Base-by-base conservation (phyloP, 768 basidiomycete genomes). In the Myochromella boudieri region DNA sequence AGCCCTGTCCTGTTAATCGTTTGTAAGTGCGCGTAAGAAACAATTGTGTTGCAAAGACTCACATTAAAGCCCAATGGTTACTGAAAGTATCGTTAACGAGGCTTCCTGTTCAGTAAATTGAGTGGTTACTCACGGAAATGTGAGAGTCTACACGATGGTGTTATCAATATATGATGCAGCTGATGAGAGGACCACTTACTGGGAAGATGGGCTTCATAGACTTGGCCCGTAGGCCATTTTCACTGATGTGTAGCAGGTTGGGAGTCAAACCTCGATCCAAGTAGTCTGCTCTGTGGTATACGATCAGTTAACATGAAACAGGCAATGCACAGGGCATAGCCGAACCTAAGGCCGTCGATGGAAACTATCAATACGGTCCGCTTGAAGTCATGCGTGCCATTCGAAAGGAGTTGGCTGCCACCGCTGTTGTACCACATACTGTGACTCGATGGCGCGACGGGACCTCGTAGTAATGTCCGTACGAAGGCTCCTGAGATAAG, bases 61-160 rank as follows among this genome's bases (percentile, higher is more conserved):
- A 91, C 90, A 95, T 83, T 28, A 95, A 61, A 3, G 85, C 66
- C 92, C 93, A 97, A 62, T 95, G 94, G 60, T 95, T 95, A 14
- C 88, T 92, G 33, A 12, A 48, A 15, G 26, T 12, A 41, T 34
- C 6, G 29, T 17, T n/a, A 6, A 22, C 46, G 27, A 46, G 31
- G 5, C 10, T 26, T 22, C 14, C 12, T 36, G 37, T 44, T 22
- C 12, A 7, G 24, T 43, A 10, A 0, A 21, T 20, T 6, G 49
- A 50, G 14, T 22, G 6, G 26, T 38, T 17, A 75, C 88, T 75
- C 60, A 91, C 82, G 93, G 94, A 58, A 95, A 95, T 2, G 93
- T 95, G 55, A 93, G 64, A 1, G 91, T 90, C 45, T 45, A 55
- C 40, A 50, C 25, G 14, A 15, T n/a, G n/a, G n/a, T 0, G n/a